These are phyloP conservation scores for Pseudoturritis turrita DNA, from an alignment of 345 rosid genomes.

Conservation along the genomic window DNA sequence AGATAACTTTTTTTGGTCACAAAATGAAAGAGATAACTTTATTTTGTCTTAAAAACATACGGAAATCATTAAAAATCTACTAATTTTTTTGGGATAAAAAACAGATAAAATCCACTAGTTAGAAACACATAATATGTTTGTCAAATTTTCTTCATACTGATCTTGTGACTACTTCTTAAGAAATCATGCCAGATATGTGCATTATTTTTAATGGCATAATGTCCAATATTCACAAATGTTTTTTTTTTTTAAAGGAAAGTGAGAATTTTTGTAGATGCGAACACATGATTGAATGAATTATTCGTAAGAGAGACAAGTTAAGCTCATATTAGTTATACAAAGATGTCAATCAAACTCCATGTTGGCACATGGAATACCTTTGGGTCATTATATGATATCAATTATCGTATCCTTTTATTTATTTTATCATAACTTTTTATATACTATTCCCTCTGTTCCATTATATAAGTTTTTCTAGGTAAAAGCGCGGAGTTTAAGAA, in stretches of 20 bases:
- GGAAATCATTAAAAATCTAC: no score
- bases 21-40: not conserved
- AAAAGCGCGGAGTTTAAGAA: no score
- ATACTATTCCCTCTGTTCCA: no score
- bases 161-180: not conserved
- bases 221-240: not conserved
- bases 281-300: slow-evolving; percentile 10
- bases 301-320: slow-evolving; percentile 9
- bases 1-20: no score
- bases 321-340: slow-evolving; percentile 23
- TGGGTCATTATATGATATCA: slow-evolving; percentile 11
- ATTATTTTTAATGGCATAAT: not conserved
- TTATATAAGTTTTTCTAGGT: no score
- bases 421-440: not conserved
- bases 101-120: not conserved
- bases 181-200: not conserved
- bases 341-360: slow-evolving; percentile 23
- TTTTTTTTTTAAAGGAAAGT: not conserved
- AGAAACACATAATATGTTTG: not conserved
- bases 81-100: no score
- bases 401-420: not conserved
- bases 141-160: not conserved
- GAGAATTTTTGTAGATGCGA: slow-evolving; percentile 4
- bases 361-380: slow-evolving; percentile 28
- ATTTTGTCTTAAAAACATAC: not conserved